A percentile compares a stretch with the other conserved stretches of the same genome.
Evolutionary conservation across 2,329 filamentous ascomycete genomes (phyloP).

Genomic region (Aspergillus neoniger): DNA sequence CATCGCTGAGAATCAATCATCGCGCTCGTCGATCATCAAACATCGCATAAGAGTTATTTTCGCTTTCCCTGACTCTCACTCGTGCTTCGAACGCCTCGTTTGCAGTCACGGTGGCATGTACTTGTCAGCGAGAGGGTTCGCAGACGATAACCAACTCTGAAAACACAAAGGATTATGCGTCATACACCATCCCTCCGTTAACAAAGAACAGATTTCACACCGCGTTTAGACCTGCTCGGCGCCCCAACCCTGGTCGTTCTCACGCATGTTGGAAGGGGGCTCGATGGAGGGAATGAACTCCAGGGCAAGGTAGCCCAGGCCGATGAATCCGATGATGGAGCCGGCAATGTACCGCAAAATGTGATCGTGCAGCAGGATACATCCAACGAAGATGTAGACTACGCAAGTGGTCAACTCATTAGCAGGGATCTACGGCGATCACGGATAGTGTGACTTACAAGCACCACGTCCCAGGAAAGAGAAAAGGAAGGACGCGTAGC

Average conservation of each 20-base stretch:
- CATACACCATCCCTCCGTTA: not conserved
- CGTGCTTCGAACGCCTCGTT: constrained; percentile 6
- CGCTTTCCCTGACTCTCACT: not conserved
- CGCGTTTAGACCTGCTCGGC: constrained; percentile 69
- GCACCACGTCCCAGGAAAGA: constrained; percentile 93
- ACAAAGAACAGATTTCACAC: not conserved
- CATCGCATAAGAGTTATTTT: constrained; percentile 17
- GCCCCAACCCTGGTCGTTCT: constrained; percentile 73
- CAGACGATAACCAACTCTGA: not conserved
- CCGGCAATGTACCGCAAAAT: constrained; percentile 74
- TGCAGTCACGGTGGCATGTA: not conserved
- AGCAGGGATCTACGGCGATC: not conserved
- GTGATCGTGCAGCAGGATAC: constrained; percentile 71
- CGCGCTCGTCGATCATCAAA: constrained; percentile 26
- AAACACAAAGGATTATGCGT: constrained; percentile 1
- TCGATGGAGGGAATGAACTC: constrained; percentile 79
- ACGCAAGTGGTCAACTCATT: constrained; percentile 6
- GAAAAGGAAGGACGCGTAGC: constrained; percentile 97
- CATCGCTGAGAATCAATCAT: constrained; percentile 24
- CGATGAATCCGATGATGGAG: constrained; percentile 73
- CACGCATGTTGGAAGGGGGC: constrained; percentile 78
- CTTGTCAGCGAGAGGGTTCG: not conserved
- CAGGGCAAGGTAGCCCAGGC: constrained; percentile 73
- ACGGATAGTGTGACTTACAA: constrained; percentile 64
- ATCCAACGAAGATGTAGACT: constrained; percentile 97